A percentile compares a stretch with the other conserved stretches of the same genome.
Evolutionary conservation across 148 eudicot species (phyloP).

Genomic region (Fagopyrum esculentum): DNA sequence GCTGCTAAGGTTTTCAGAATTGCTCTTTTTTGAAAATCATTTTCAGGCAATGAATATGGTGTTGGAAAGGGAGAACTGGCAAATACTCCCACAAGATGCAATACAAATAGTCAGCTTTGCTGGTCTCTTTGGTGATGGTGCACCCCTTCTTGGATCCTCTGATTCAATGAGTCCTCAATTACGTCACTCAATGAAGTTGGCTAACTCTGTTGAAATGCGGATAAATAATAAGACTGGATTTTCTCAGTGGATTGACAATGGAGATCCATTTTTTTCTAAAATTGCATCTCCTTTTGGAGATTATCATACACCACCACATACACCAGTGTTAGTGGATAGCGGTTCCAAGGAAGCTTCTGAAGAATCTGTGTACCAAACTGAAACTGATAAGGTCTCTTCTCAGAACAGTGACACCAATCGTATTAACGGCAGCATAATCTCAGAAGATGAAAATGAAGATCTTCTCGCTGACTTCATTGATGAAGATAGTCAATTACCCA

Average conservation of each 20-base stretch:
- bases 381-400: slow-evolving; percentile 20
- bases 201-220: slow-evolving; percentile 33
- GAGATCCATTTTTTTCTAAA: slow-evolving; percentile 69
- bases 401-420: slow-evolving; percentile 23
- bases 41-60: slow-evolving; percentile 86
- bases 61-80: slow-evolving; percentile 88
- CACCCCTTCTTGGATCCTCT: slow-evolving; percentile 60
- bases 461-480: slow-evolving; percentile 98
- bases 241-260: slow-evolving; percentile 56
- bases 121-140: slow-evolving; percentile 95
- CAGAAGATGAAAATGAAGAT: slow-evolving; percentile 97
- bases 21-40: not conserved
- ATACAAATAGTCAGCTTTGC: slow-evolving; percentile 74
- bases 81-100: slow-evolving; percentile 70
- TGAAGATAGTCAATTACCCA: slow-evolving; percentile 96
- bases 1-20: too few species aligned
- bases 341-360: slow-evolving; percentile 20
- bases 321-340: slow-evolving; percentile 36
- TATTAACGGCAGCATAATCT: slow-evolving; percentile 39
- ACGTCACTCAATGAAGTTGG: slow-evolving; percentile 32
- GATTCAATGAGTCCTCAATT: slow-evolving; percentile 28
- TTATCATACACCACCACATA: slow-evolving; percentile 29
- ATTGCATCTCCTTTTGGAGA: slow-evolving; percentile 37
- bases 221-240: slow-evolving; percentile 58
- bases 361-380: slow-evolving; percentile 15